Base-by-base conservation (phyloP, 1,284 basidiomycete genomes). In the Trametes polyzona region DNA sequence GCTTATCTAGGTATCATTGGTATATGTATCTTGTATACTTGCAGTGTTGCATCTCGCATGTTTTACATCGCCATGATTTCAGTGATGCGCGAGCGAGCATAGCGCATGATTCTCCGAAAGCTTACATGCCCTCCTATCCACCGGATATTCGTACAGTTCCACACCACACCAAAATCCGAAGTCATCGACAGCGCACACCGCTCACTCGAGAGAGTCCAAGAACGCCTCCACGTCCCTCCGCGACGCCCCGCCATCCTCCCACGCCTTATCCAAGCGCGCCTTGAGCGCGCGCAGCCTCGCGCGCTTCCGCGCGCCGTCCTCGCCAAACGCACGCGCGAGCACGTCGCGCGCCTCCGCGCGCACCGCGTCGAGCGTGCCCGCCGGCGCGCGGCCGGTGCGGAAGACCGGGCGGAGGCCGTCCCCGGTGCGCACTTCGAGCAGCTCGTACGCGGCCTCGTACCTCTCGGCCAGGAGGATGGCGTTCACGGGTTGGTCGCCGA, bases 381-480 rank as follows among this genome's bases (percentile, higher is more conserved):
- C 30, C 1, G 65, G 66, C 17, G 52, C 40, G 14, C 47, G 48
- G n/a, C 61, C 61, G 4, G 61, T 63, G 26, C 67, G 59, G 23
- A 55, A 59, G 43, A 66, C 41, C 16, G 61, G 60, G 55, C 61
- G 57, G n/a, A 66, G 52, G 6, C 67, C 67, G 3, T 43, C 7
- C 1, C 65, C 67, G 1, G 64, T 62, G 17, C 67, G 66, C 9
- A 69, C 69, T 46, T 69, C 65, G 17, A 69, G 39, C 21, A 71
- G 48, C 58, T 71, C 66, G 52, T 67, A 71, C 4, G 61, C 69
- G 16, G 67, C 59, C 17, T 63, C 43, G 40, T 64, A 62, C 27
- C 41, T 63, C 19, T 64, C 57, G 6, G 61, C 39, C 6, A 65
- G 42, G 32, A 59, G 48, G 17, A 65, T 51, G 24, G 65, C 64